Base-by-base conservation (phyloP, 2,329 filamentous ascomycete species). In the Neofusicoccum kwambonambiense region DNA sequence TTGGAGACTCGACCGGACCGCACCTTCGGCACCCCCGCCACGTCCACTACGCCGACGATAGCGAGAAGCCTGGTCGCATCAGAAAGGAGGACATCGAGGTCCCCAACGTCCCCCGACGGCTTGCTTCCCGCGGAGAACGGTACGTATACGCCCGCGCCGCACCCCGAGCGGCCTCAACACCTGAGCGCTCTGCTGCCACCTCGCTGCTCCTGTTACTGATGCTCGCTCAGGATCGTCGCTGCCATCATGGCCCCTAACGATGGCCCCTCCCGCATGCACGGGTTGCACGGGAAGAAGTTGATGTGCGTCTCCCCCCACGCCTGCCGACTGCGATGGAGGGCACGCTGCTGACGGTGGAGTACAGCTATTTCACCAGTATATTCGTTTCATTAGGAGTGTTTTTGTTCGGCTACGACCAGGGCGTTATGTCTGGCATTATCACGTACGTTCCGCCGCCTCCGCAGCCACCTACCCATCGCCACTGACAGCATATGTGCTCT, bases 271-370 rank as follows among this genome's bases (percentile, higher is more conserved):
- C 88, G 90, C 76, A 89, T 92, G 73, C 91, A 95, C 81, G 95
- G 95, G 83, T 86, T 99, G 72, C 96, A 96, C 73, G 95, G 95
- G 81, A 97, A 96, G 83, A 89, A 94, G 79, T 84, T 99, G 74
- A 86, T 99, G 90, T 97, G 86, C 72, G 87, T 78, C 67, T 77
- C 50, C 51, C 45, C 27, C 31, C 8, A 22, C 34, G 22, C 17
- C 19, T 9, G 27, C 22, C 35, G 35, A 15, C 54, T 45, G 22
- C 41, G 63, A 42, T 22, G 42, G 9, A 3, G 8, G 17, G 17
- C n/a, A 19, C 11, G 13, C 34, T 35, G 22, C 63, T 64, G n/a
- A 64, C 63, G 17, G 51, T 57, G 35, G 1, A 50, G 5, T 22
- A 39, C 73, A 96, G 93, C 69, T 97, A 97, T 77, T 97, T 97